These are phyloP conservation scores for Apodospora peruviana DNA, from an alignment of 495 filamentous ascomycete species.

Conservation along the genomic window DNA sequence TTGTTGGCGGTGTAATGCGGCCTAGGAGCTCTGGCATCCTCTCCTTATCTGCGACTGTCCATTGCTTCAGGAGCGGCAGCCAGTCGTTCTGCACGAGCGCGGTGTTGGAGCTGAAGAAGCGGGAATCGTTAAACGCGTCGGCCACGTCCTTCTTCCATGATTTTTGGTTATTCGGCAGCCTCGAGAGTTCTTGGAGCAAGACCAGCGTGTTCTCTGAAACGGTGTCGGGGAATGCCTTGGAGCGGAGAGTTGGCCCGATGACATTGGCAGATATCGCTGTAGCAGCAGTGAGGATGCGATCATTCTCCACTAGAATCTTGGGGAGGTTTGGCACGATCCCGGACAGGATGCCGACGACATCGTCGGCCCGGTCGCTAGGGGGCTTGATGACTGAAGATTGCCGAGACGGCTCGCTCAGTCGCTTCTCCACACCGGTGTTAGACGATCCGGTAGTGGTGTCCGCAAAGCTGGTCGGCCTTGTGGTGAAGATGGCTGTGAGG, in stretches of 20 bases:
- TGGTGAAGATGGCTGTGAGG: constrained; percentile 86
- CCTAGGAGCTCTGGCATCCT: constrained; percentile 73
- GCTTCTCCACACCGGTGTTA: constrained; percentile 22
- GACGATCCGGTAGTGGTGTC: constrained; percentile 30
- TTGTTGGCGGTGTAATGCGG: constrained; percentile 75
- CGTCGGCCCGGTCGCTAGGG: constrained; percentile 52
- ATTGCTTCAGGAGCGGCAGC: constrained; percentile 79
- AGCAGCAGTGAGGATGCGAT: constrained; percentile 72
- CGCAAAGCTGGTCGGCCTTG: constrained; percentile 62
- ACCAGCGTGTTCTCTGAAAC: constrained; percentile 63
- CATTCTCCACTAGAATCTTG: constrained; percentile 79
- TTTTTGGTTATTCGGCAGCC: constrained; percentile 74
- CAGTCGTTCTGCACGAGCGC: constrained; percentile 64
- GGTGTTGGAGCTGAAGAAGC: constrained; percentile 69
- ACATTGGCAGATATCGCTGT: constrained; percentile 77
- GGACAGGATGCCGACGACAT: constrained; percentile 75
- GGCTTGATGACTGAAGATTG: constrained; percentile 19
- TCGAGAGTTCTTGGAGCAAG: constrained; percentile 70
- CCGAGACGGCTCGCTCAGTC: constrained; percentile 11
- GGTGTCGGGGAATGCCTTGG: constrained; percentile 84
- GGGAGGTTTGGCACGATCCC: constrained; percentile 74
- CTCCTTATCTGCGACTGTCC: constrained; percentile 80
- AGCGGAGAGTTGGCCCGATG: constrained; percentile 75
- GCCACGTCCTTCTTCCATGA: constrained; percentile 87
- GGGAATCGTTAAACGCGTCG: constrained; percentile 85